Evolutionary conservation across 1,284 basidiomycete species (phyloP).

Genomic region (Erythrobasidium hasegawianum): DNA sequence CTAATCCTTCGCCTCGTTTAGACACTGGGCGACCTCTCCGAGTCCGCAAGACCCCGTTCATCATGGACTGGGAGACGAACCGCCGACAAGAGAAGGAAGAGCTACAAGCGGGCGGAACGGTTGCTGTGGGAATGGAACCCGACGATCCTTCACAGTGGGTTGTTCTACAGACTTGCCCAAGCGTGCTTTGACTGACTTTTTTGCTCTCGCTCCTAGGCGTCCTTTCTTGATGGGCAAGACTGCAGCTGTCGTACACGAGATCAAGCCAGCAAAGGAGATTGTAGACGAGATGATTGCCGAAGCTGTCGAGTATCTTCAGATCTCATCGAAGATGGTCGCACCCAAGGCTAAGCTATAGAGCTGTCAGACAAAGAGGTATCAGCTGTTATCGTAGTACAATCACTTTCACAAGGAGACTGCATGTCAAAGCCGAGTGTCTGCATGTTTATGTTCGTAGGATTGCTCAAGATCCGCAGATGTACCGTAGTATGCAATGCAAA

Average conservation of each 20-base stretch:
- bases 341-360: conserved; percentile 48
- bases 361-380: no score
- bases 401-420: no score
- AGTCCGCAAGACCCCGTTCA: conserved; percentile 72
- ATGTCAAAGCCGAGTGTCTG: no score
- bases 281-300: conserved; percentile 73
- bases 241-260: conserved; percentile 68
- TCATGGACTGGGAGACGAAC: conserved; percentile 62
- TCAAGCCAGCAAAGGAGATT: conserved; percentile 72
- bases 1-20: background rate
- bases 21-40: conserved; percentile 70
- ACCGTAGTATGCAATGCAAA: no score
- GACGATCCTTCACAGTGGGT: conserved; percentile 59
- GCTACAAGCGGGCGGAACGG: conserved; percentile 68
- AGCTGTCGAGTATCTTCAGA: conserved; percentile 56
- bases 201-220: background rate
- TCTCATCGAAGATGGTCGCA: conserved; percentile 49
- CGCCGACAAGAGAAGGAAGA: conserved; percentile 68
- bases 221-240: conserved; percentile 63
- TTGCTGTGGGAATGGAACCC: conserved; percentile 58
- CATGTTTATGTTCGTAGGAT: no score
- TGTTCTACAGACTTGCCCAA: background rate
- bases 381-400: no score
- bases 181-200: background rate
- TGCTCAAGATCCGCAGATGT: no score